Evolutionary conservation across 345 rosid genomes (phyloP).

Genomic region (Acer saccharum): DNA sequence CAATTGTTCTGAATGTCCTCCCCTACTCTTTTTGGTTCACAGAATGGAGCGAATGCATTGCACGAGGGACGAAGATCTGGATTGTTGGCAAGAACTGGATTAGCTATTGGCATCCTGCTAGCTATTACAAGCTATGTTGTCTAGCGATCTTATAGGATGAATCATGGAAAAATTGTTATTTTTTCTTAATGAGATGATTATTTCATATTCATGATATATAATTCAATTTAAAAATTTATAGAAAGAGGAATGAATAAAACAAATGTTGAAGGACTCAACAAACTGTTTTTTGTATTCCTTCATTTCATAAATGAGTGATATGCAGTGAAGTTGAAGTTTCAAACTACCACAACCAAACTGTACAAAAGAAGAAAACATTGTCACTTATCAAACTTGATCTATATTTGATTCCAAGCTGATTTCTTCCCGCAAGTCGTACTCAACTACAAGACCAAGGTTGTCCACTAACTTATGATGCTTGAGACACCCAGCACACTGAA

Average conservation of each 20-base stretch:
- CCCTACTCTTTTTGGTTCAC: conserved; percentile 26
- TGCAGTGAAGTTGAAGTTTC: conserved; percentile 16
- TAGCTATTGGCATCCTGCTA: conserved; percentile 52
- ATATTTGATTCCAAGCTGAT: conserved; percentile 33
- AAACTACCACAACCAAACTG: conserved; percentile 13
- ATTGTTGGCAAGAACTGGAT: conserved; percentile 49
- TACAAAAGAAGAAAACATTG: conserved; percentile 12
- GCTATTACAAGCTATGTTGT: conserved; percentile 46
- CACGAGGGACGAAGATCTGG: conserved; percentile 45
- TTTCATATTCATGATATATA: conserved; percentile 33
- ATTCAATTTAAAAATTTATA: conserved; percentile 23
- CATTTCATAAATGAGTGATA: conserved; percentile 20
- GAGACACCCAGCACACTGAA: conserved; percentile 92
- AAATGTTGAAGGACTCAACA: conserved; percentile 17
- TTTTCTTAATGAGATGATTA: conserved; percentile 17
- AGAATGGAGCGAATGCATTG: conserved; percentile 64
- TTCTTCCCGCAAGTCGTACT: conserved; percentile 73
- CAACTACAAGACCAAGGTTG: conserved; percentile 83
- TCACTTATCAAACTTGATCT: conserved; percentile 45
- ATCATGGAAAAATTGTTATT: conserved; percentile 17
- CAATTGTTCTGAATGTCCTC: conserved; percentile 16
- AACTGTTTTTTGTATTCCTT: conserved; percentile 31
- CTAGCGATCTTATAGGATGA: conserved; percentile 28
- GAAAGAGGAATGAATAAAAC: conserved; percentile 31
- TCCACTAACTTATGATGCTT: conserved; percentile 85